phyloP scores from a whole-genome alignment of 2,329 filamentous ascomycete genomes.

The Fusarium mangiferae region DNA sequence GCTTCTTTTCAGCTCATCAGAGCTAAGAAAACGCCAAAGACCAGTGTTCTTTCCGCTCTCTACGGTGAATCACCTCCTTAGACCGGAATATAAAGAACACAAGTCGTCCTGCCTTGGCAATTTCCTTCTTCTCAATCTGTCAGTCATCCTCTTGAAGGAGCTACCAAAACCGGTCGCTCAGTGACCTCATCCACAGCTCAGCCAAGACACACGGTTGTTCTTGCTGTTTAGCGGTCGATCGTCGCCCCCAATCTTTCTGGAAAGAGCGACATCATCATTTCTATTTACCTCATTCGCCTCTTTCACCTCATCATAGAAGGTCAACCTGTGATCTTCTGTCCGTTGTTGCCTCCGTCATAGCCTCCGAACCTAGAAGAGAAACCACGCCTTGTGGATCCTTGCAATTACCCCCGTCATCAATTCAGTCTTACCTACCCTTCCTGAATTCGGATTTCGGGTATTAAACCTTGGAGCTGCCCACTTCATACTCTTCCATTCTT shows the following conservation, averaged over 20 bases:
- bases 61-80: background rate
- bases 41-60: background rate
- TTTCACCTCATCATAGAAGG: background rate
- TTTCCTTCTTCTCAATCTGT: background rate
- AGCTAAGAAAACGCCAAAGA: background rate
- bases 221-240: slow-evolving; percentile 24
- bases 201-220: slow-evolving; percentile 8
- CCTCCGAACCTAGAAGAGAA: background rate
- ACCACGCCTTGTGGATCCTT: slow-evolving; percentile 17
- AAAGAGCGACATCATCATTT: slow-evolving; percentile 22
- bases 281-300: slow-evolving; percentile 15
- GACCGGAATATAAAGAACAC: background rate
- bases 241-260: slow-evolving; percentile 7
- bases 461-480: slow-evolving; percentile 31
- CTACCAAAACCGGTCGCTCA: slow-evolving; percentile 4
- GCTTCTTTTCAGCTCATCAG: slow-evolving; percentile 13
- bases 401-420: slow-evolving; percentile 23
- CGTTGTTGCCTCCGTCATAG: background rate
- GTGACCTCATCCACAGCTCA: slow-evolving; percentile 23
- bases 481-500: background rate
- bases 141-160: background rate
- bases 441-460: slow-evolving; percentile 12
- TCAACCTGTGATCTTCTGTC: background rate
- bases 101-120: background rate
- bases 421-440: background rate